Evolutionary conservation across 1,284 basidiomycete genomes (phyloP), one percentile per base, ranked within the genome.

Genomic region (Marasmius fiardii): DNA sequence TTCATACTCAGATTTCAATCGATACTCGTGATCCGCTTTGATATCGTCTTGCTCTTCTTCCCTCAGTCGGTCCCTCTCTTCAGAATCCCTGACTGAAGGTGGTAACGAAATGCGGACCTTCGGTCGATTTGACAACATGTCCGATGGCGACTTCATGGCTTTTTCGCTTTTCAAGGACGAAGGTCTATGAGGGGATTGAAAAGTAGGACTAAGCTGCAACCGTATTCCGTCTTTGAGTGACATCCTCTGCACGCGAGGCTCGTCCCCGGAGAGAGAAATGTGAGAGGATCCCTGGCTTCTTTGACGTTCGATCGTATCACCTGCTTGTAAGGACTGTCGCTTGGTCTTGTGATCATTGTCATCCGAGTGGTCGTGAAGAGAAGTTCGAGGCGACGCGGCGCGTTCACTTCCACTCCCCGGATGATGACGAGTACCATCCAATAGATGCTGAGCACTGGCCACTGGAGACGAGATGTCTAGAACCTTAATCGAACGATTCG

Each of bases 1-100:
- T 21, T 71, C 81, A 54, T 64, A 89, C 88, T 77, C 77, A 52
- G 72, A 68, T 65, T 84, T 88, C 48, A 71, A 66, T 43, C 84
- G 80, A 60, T 90, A 89, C 59, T 86, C 83, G 31, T 67, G 68
- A 47, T 72, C 72, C 44, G 79, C 70, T 41, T 73, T 70, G 51
- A 78, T 77, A 59, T 85, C 82, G 34, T 79, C 76, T 33, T 70
- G 74, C 39, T 78, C 75, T 43, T 59, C 64, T 43, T 70, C 70
- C n/a, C 67, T 71, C 55, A 72, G 74, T 55, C 66, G 65, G 56
- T 71, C 68, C 55, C 59, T 50, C 58, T 64, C 60, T 50, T 64
- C 52, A 35, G 59, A 49, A 61, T 72, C 45, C 64, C 55, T 69
- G 64, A 64, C 64, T 55, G 54, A 61, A 58, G 59, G 61, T 55